Conservation (phyloP, 306 rosid genomes). For the Gastrolobium bilobum region DNA sequence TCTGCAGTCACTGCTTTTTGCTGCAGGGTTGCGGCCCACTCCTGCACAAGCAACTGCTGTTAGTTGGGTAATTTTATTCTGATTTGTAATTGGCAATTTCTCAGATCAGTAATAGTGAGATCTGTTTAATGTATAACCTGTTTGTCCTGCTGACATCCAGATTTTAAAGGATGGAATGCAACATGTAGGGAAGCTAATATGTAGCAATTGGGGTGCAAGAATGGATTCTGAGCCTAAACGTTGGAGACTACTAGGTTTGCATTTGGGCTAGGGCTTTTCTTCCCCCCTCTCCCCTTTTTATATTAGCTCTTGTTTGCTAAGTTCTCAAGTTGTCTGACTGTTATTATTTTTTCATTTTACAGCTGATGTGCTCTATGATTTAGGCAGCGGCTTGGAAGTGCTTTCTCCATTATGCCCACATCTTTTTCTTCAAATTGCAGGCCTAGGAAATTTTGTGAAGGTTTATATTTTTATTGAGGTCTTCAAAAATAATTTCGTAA, state of each 20-base stretch:
- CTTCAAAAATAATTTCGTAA: neutral
- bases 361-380: constrained; percentile 94
- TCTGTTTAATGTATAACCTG: constrained; percentile 21
- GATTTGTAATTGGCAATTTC: constrained; percentile 27
- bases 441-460: constrained; percentile 95
- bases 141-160: constrained; percentile 53
- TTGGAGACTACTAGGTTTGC: constrained; percentile 91
- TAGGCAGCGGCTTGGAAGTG: constrained; percentile 95
- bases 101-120: constrained; percentile 28
- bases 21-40: constrained; percentile 99
- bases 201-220: constrained; percentile 95
- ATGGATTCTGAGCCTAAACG: constrained; percentile 98
- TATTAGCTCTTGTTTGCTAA: constrained; percentile 17
- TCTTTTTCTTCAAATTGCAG: constrained; percentile 95
- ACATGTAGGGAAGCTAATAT: constrained; percentile 91
- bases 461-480: constrained; percentile 47
- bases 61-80: constrained; percentile 83
- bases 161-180: constrained; percentile 96
- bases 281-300: constrained; percentile 7
- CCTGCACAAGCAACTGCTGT: constrained; percentile 98
- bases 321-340: constrained; percentile 49
- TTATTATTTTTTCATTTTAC: constrained; percentile 53
- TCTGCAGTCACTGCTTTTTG: constrained; percentile 95
- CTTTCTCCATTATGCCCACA: constrained; percentile 97
- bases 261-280: constrained; percentile 30